Percentiles rank a stretch among this genome's conserved stretches.
phyloP scores from a whole-genome alignment of 169 alveolate species.

The Cryptosporidium canis region DNA sequence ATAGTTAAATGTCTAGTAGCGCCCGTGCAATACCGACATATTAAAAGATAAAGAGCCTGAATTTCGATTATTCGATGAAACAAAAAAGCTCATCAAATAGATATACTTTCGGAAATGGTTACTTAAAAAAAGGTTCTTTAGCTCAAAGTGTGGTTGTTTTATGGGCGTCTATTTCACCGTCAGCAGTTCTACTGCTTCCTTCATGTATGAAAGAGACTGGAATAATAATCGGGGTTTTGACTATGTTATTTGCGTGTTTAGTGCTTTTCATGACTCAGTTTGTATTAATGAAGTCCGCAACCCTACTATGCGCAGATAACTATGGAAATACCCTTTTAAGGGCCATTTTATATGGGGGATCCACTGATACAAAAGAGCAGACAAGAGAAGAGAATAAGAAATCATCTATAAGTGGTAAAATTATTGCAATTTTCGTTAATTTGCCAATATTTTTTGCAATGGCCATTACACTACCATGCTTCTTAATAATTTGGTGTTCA shows the following conservation, averaged over 20 bases:
- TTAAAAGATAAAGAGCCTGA: background rate
- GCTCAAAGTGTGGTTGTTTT: conserved; percentile 54
- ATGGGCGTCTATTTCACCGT: conserved; percentile 73
- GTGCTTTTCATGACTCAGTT: conserved; percentile 51
- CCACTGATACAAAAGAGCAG: conserved; percentile 1
- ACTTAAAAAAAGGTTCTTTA: conserved; percentile 64
- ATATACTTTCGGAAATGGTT: background rate
- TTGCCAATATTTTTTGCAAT: conserved; percentile 61
- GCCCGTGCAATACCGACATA: conserved; percentile 36
- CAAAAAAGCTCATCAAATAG: conserved; percentile 20
- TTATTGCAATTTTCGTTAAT: conserved; percentile 52
- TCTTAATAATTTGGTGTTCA: conserved; percentile 66
- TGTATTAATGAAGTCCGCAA: conserved; percentile 51
- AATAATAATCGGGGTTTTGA: conserved; percentile 38
- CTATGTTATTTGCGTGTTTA: conserved; percentile 42
- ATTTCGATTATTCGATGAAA: conserved; percentile 19
- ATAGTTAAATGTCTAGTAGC: conserved; percentile 26
- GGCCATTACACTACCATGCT: conserved; percentile 61
- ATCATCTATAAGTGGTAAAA: background rate
- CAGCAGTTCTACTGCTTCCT: conserved; percentile 66
- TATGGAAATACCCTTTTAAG: conserved; percentile 56
- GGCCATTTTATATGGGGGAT: background rate
- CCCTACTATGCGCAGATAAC: conserved; percentile 34
- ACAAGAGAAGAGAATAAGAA: background rate
- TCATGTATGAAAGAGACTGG: conserved; percentile 71